phyloP scores from a whole-genome alignment of 2,329 filamentous ascomycete genomes.

The Aspergillus pseudotamarii region DNA sequence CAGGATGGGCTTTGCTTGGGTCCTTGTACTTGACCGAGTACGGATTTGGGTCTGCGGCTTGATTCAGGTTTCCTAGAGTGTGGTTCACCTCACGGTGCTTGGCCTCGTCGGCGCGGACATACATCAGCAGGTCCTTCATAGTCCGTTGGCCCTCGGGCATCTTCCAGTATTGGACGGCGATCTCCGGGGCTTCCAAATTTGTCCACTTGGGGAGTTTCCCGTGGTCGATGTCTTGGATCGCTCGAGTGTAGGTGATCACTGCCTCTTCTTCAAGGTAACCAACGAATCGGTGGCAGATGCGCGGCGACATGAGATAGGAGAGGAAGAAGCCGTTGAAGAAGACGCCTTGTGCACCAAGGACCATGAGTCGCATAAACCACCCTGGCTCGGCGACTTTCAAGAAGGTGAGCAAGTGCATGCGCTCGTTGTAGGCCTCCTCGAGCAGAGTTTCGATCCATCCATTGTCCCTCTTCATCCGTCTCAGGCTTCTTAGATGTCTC shows the following conservation, averaged over 20 bases:
- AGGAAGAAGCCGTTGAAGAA: slow-evolving; percentile 96
- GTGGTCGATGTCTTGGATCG: slow-evolving; percentile 81
- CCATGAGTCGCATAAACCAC: slow-evolving; percentile 88
- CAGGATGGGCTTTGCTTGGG: slow-evolving; percentile 65
- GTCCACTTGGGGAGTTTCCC: slow-evolving; percentile 84
- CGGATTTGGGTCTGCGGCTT: slow-evolving; percentile 86
- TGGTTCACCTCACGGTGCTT: slow-evolving; percentile 95
- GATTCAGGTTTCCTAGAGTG: slow-evolving; percentile 84
- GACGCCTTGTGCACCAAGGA: slow-evolving; percentile 88
- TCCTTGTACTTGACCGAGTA: slow-evolving; percentile 84
- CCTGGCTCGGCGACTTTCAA: slow-evolving; percentile 87
- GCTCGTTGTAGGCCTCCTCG: slow-evolving; percentile 88
- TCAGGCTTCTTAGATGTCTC: slow-evolving; percentile 80
- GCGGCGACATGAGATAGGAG: slow-evolving; percentile 81
- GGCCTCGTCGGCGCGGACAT: slow-evolving; percentile 87
- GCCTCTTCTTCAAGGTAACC: slow-evolving; percentile 98
- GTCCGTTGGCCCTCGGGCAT: slow-evolving; percentile 82
- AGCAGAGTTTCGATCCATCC: slow-evolving; percentile 94
- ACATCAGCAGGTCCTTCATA: slow-evolving; percentile 85
- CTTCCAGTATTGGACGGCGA: slow-evolving; percentile 89
- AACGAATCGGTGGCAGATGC: slow-evolving; percentile 91
- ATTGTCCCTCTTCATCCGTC: slow-evolving; percentile 87
- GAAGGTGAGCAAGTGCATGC: slow-evolving; percentile 92
- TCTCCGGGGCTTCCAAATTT: slow-evolving; percentile 77
- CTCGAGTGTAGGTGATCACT: slow-evolving; percentile 90